Evolutionary conservation across 2,329 filamentous ascomycete genomes (phyloP), one percentile per base, ranked within the genome.

Genomic region (Colletotrichum tropicicola): DNA sequence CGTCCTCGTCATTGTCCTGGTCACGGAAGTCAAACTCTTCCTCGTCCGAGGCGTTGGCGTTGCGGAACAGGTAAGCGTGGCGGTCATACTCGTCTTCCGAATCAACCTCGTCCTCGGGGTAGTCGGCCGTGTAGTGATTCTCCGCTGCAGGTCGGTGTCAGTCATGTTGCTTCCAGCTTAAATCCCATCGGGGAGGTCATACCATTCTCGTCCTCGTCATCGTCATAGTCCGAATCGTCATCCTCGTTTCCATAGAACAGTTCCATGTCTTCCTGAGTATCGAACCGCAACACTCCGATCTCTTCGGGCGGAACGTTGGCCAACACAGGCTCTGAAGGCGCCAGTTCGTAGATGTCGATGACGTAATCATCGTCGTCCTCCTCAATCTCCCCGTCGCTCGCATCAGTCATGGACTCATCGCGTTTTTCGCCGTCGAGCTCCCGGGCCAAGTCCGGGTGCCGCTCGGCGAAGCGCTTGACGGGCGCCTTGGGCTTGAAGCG

Each of bases 121-220:
- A 94, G 74, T 94, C 92, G 57, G 91, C 90, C 4, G 89, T 88
- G 73, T 94, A 93, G 76, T 93, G 89, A 71, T 93, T 91, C 73
- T 94, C 92, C 35, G 92, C 90, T 89, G 65, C n/a, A n/a, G 35
- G 17, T 1, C 13, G 13, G 30, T 23, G 35, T 59, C 19, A 59
- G 25, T 19, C 25, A 25, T 17, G 15, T 7, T 19, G 15, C 25
- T 30, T 28, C 12, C 7, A 23, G 5, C 23, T 17, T 8, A 44
- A n/a, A n/a, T n/a, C n/a, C n/a, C n/a, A n/a, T n/a, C n/a, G 41
- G 41, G 7, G 2, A 17, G 17, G n/a, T 70, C 79, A 59, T 78
- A 89, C 87, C 87, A 68, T 91, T 90, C 71, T 90, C 88, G 58
- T 90, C 87, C 54, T 90, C 88, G 5, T 90, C 88, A 44, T 89